A percentile compares a stretch with the other conserved stretches of the same genome.
phyloP scores from a whole-genome alignment of 2,329 filamentous ascomycete genomes.

The Phialophora expanda region DNA sequence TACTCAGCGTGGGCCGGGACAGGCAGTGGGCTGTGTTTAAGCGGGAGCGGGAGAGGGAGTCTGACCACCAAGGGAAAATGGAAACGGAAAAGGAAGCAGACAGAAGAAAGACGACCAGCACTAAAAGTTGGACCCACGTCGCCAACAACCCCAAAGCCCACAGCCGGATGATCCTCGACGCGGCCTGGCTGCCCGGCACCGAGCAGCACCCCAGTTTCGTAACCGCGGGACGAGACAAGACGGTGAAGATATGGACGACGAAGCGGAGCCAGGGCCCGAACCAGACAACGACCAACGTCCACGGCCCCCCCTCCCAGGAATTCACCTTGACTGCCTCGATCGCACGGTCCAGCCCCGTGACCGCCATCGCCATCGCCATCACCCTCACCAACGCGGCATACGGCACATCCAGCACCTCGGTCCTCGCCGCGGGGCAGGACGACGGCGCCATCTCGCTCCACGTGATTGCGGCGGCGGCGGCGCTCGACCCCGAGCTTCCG shows the following conservation, averaged over 20 bases:
- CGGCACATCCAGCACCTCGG: conserved; percentile 35
- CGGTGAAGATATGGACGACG: conserved; percentile 71
- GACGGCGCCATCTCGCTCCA: conserved; percentile 53
- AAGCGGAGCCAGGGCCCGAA: background rate
- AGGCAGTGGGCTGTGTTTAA: conserved; percentile 87
- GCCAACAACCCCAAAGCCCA: conserved; percentile 82
- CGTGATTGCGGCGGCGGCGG: conserved; percentile 42
- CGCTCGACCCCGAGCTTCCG: too few relatives aligned
- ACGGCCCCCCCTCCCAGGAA: conserved; percentile 30
- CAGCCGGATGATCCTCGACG: conserved; percentile 87
- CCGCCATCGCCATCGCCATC: conserved; percentile 70
- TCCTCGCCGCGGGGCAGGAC: conserved; percentile 56
- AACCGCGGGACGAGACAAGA: conserved; percentile 89
- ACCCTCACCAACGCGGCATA: conserved; percentile 42
- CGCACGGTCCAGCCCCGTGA: conserved; percentile 65
- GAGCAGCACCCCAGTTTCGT: conserved; percentile 65
- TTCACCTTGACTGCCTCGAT: conserved; percentile 63
- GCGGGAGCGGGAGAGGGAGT: conserved; percentile 42
- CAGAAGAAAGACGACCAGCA: background rate
- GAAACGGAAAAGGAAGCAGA: background rate
- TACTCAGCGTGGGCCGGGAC: conserved; percentile 90
- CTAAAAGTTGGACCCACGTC: conserved; percentile 61
- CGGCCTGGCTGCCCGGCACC: conserved; percentile 73
- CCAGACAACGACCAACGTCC: background rate
- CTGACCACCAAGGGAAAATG: background rate